These are phyloP conservation scores for Citrus sinensis DNA, from an alignment of 345 rosid species.

Conservation along the genomic window DNA sequence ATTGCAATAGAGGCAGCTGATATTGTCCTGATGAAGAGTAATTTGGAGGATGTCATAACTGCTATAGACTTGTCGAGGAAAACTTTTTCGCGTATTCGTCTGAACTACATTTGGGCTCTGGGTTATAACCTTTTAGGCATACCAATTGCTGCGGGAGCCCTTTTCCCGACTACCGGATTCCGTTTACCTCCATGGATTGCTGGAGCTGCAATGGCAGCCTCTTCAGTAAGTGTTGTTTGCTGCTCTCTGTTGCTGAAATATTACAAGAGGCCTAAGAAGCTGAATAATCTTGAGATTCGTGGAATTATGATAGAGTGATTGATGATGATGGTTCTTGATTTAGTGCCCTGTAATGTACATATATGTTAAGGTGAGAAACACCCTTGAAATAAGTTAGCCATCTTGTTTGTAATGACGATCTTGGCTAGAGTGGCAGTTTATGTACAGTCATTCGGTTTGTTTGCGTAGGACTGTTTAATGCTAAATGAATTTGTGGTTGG, in stretches of 20 bases:
- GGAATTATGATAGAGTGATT: slow-evolving; percentile 51
- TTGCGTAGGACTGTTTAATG: background rate
- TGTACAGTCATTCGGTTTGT: background rate
- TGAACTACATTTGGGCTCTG: slow-evolving; percentile 93
- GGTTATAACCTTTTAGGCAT: slow-evolving; percentile 86
- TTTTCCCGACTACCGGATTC: slow-evolving; percentile 61
- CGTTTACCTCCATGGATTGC: slow-evolving; percentile 98
- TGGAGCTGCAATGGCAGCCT: slow-evolving; percentile 98
- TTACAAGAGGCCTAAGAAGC: slow-evolving; percentile 66
- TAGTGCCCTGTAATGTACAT: background rate
- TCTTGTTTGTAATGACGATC: background rate
- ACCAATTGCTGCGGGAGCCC: slow-evolving; percentile 83
- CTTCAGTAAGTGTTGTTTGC: slow-evolving; percentile 92
- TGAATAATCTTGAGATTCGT: slow-evolving; percentile 54
- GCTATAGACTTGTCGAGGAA: slow-evolving; percentile 87
- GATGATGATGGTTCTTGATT: background rate
- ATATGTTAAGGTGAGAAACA: background rate
- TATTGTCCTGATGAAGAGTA: slow-evolving; percentile 88
- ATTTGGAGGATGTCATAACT: slow-evolving; percentile 93
- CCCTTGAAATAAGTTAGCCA: background rate
- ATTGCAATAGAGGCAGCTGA: slow-evolving; percentile 98
- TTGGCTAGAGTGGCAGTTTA: background rate
- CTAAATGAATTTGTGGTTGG: background rate
- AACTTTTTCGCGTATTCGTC: slow-evolving; percentile 76
- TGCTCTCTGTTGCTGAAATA: slow-evolving; percentile 78